Evolutionary conservation across 139 green algal genomes (phyloP), one percentile per base, ranked within the genome.

Genomic region (Coccomyxa sp.): DNA sequence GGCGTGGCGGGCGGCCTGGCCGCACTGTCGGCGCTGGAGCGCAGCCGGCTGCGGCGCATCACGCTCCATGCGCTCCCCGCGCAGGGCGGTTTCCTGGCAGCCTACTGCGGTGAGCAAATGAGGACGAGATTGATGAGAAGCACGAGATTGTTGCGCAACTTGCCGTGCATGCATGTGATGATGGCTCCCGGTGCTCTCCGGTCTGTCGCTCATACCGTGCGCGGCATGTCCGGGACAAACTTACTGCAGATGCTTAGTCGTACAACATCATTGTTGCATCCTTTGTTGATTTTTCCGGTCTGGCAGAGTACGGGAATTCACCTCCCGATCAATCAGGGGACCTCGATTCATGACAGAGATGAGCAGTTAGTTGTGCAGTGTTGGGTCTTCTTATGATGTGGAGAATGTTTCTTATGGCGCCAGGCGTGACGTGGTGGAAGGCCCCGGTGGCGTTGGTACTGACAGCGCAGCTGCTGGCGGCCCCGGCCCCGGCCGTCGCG

Each of bases 11-110:
- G 91, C 30, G 84, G 87, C 27, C 83, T 89, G 71, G 76, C 87
- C 30, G 76, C 87, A 77, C 81, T 94, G 81, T 88, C 85, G 12
- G 84, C 85, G 0, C 86, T 94, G 75, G 83, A 90, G 58, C 87
- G 86, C n/a, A 79, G 82, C 75, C 85, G 87, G 58, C 78, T 91
- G 80, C 57, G 76, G 25, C 88, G 85, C 60, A 75, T 76, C 28
- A 80, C 80, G 82, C 67, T 90, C 51, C 79, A 85, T 59, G 83
- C 84, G 63, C 45, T 92, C 23, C 85, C 89, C 11, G 83, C 86
- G 3, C 85, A 89, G 23, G 87, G 85, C 13, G 88, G 88, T 59
- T 86, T 85, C 76, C 79, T 86, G 51, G 88, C 85, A 28, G 85
- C 83, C 16, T 91, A 87, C 76, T 32, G 82, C 15, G 82, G 84